A percentile compares a stretch with the other conserved stretches of the same genome.
These are phyloP conservation scores for Mycena haematopus DNA, from an alignment of 768 basidiomycete genomes.

Conservation along the genomic window DNA sequence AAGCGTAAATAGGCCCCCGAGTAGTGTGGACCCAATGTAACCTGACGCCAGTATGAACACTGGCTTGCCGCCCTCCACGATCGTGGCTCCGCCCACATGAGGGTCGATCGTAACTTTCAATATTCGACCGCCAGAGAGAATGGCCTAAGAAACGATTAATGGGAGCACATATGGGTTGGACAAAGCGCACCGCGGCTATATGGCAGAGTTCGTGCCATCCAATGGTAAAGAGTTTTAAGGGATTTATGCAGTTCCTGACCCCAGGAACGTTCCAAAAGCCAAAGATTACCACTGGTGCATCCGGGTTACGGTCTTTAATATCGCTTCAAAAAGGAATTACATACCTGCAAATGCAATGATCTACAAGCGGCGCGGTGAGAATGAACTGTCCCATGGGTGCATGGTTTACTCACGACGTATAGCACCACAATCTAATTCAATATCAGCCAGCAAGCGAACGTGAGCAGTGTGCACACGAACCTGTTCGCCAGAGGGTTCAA, in stretches of 20 bases:
- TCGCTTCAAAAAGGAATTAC: too few species aligned
- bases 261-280: constrained; percentile 81
- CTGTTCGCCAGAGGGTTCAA: constrained; percentile 76
- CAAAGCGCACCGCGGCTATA: constrained; percentile 65
- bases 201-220: constrained; percentile 92
- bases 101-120: constrained; percentile 85
- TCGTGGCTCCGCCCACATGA: constrained; percentile 75
- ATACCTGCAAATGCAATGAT: constrained; percentile 73
- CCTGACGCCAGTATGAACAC: constrained; percentile 77
- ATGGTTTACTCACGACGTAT: constrained; percentile 65
- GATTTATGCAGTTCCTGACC: constrained; percentile 78
- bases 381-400: constrained; percentile 18
- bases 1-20: constrained; percentile 84
- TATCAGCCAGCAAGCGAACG: constrained; percentile 27
- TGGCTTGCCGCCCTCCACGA: constrained; percentile 79
- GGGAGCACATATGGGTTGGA: neutral
- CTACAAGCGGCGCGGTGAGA: constrained; percentile 43
- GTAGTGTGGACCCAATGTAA: constrained; percentile 81
- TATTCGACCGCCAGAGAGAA: constrained; percentile 81
- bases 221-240: constrained; percentile 86
- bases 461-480: constrained; percentile 45
- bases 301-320: neutral
- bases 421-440: constrained; percentile 67
- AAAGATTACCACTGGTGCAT: constrained; percentile 69
- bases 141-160: constrained; percentile 54